phyloP scores from a whole-genome alignment of 257 asterid genomes.

The Craterostigma plantagineum region DNA sequence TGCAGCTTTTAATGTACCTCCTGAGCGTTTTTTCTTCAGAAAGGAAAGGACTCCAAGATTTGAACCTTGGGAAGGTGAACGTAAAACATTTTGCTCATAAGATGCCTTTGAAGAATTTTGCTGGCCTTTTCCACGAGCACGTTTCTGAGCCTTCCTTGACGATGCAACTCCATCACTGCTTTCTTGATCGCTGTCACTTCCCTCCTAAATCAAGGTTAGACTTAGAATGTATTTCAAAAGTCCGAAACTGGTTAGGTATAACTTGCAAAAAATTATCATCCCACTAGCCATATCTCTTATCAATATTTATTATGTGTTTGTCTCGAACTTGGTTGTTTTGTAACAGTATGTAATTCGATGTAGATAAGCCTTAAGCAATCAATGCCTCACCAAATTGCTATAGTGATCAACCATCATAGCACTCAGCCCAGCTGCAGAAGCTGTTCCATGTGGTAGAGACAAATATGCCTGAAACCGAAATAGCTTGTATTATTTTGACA shows the following conservation, averaged over 20 bases:
- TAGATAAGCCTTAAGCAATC: too few relatives aligned
- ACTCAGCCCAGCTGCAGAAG: conserved; percentile 71
- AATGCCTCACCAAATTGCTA: conserved; percentile 60
- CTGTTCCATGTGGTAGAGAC: conserved; percentile 93
- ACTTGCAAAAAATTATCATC: too few relatives aligned
- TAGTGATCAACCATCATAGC: conserved; percentile 98
- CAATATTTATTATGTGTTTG: too few relatives aligned
- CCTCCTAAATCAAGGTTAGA: conserved; percentile 26
- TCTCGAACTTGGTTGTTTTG: too few relatives aligned
- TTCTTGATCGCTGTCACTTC: conserved; percentile 81
- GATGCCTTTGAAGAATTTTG: conserved; percentile 36
- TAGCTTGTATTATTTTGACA: too few relatives aligned
- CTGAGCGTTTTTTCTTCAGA: conserved; percentile 67
- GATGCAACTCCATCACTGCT: conserved; percentile 70
- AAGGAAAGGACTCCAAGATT: conserved; percentile 33
- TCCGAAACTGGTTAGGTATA: too few relatives aligned
- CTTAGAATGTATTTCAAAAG: too few relatives aligned
- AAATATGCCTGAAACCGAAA: conserved; percentile 63
- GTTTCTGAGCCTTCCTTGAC: conserved; percentile 58
- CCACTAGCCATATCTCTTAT: too few relatives aligned
- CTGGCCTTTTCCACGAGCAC: conserved; percentile 41
- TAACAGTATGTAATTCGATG: too few relatives aligned
- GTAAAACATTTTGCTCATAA: conserved; percentile 19
- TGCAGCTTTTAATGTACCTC: conserved; percentile 20
- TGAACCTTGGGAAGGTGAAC: conserved; percentile 26